These are phyloP conservation scores for Colletotrichum euphorbiae DNA, from an alignment of 2,329 filamentous ascomycete species.

Conservation along the genomic window DNA sequence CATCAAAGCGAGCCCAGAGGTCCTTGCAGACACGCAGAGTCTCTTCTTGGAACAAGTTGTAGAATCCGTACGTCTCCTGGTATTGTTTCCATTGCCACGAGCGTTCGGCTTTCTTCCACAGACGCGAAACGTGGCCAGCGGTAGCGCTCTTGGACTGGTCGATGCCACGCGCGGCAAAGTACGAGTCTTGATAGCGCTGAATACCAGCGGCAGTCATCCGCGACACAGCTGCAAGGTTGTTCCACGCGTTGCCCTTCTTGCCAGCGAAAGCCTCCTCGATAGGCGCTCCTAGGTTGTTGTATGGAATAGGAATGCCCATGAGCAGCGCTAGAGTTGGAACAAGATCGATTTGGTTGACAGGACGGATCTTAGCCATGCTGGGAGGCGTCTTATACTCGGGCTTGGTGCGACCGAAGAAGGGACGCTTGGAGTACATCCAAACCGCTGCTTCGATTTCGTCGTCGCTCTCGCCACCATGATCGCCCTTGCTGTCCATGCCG, in stretches of 20 bases:
- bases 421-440: constrained; percentile 97
- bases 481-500: constrained; percentile 96
- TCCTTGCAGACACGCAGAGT: constrained; percentile 83
- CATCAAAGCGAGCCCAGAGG: constrained; percentile 93
- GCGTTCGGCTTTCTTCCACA: constrained; percentile 62
- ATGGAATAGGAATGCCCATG: constrained; percentile 91
- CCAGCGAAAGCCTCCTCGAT: constrained; percentile 95
- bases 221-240: constrained; percentile 81
- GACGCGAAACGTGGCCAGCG: constrained; percentile 49
- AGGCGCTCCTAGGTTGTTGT: constrained; percentile 92
- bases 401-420: constrained; percentile 82
- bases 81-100: constrained; percentile 54
- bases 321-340: constrained; percentile 92
- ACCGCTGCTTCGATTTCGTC: constrained; percentile 94
- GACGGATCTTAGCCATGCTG: constrained; percentile 79
- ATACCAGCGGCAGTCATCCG: constrained; percentile 86
- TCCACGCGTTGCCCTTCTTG: constrained; percentile 74
- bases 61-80: constrained; percentile 66
- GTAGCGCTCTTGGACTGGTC: constrained; percentile 67
- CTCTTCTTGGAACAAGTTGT: constrained; percentile 79
- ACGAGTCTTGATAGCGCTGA: constrained; percentile 87
- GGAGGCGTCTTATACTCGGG: constrained; percentile 69
- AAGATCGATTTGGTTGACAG: constrained; percentile 89
- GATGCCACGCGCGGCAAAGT: constrained; percentile 78
- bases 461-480: constrained; percentile 98